These are phyloP conservation scores for Drosera capensis DNA, from an alignment of 148 eudicot genomes.

Conservation along the genomic window DNA sequence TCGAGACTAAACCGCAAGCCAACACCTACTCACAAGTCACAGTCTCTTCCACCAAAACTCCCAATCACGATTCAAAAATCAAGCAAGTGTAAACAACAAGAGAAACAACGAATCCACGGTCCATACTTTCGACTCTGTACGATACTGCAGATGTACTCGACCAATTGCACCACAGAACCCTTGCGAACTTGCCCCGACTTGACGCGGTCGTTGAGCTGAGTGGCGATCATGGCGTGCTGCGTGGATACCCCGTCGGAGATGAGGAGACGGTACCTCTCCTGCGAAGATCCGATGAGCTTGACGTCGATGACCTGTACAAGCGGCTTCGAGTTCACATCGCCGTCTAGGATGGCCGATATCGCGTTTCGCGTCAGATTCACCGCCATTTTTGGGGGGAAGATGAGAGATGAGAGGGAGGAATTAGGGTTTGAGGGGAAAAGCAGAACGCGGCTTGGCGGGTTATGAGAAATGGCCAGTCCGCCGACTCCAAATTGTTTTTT, in stretches of 20 bases:
- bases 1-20: no score
- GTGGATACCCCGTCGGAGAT: slow-evolving; percentile 47
- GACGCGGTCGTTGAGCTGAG: slow-evolving; percentile 82
- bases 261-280: slow-evolving; percentile 60
- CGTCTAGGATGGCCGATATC: slow-evolving; percentile 46
- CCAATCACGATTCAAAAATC: not conserved
- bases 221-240: slow-evolving; percentile 70
- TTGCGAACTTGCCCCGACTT: slow-evolving; percentile 34
- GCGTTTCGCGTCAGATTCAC: slow-evolving; percentile 57
- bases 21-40: no score
- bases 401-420: no score
- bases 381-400: slow-evolving; percentile 41
- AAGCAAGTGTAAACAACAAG: no score
- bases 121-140: slow-evolving; percentile 69
- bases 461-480: no score
- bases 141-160: slow-evolving; percentile 66
- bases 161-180: slow-evolving; percentile 79
- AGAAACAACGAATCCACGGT: no score
- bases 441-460: no score
- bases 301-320: slow-evolving; percentile 69
- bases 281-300: slow-evolving; percentile 24
- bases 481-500: no score
- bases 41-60: no score
- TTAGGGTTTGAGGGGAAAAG: no score
- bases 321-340: slow-evolving; percentile 77